Evolutionary conservation across 768 basidiomycete genomes (phyloP), one percentile per base, ranked within the genome.

Genomic region (Hericium erinaceus): DNA sequence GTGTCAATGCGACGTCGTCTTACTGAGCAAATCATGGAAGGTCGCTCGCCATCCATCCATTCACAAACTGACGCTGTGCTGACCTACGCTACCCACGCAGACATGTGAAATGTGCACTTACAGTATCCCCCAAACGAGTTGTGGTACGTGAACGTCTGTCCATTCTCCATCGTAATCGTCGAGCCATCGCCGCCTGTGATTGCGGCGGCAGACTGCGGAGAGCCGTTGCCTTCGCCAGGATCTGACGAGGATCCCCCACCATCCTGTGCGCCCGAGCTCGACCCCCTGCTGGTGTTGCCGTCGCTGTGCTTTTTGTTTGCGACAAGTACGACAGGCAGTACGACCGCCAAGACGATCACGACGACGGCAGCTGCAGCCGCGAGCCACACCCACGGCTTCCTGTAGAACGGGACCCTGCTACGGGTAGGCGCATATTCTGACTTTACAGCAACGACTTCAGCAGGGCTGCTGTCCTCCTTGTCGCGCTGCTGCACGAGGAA

Each of bases 71-170:
- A 46, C 44, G 44, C n/a, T 20, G n/a, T 18, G 44, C 44, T 20
- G n/a, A 20, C 44, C 44, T 20, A n/a, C 44, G 18, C 44, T 20
- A 33, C 4, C 2, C 20, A 46, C 20, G 8, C 10, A 46, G 44
- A 20, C 44, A 46, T 46, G 44, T 46, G 44, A 46, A 40, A 41
- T 48, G 13, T 4, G 40, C 13, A 63, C 62, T 61, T 60, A 63
- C 78, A 81, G 64, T 56, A 68, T 7, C 79, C 79, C 37, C 79
- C 78, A 60, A 74, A 75, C 4, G 69, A 59, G 68, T 80, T 80
- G 46, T 61, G 63, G 68, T 81, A 81, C 1, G 66, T 71, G 62
- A 79, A 74, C 9, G 68, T 70, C 9, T 68, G 60, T 3, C 78
- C 77, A 57, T 80, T 72, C 9, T 71, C 75, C 15, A 70, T 63